Percentiles rank a stretch among this genome's conserved stretches.
phyloP scores from a whole-genome alignment of 192 early-diverging fungal genomes.

The Oehlia diaphana region DNA sequence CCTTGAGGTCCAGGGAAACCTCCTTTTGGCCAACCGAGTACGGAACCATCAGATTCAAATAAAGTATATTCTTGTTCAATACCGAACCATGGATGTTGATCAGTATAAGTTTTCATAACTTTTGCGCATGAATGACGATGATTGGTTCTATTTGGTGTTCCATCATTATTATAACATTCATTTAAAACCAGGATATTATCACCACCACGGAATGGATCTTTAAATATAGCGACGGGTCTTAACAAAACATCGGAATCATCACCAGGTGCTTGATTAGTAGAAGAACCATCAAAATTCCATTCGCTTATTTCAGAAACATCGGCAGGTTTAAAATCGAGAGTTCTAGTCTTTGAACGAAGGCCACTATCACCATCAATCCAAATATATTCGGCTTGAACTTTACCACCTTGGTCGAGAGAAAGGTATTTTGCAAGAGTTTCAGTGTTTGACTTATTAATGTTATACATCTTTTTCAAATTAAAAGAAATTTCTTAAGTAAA shows the following conservation, averaged over 20 bases:
- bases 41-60: constrained; percentile 45
- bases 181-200: constrained; percentile 55
- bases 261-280: constrained; percentile 54
- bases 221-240: constrained; percentile 47
- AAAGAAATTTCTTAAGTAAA: no score
- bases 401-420: constrained; percentile 48
- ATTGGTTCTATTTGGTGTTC: constrained; percentile 56
- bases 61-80: constrained; percentile 61
- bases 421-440: constrained; percentile 49
- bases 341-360: constrained; percentile 51
- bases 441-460: constrained; percentile 1
- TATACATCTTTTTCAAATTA: not conserved
- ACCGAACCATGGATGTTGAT: constrained; percentile 53
- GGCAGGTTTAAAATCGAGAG: constrained; percentile 38
- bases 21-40: constrained; percentile 57
- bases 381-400: constrained; percentile 54
- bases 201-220: constrained; percentile 55
- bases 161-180: constrained; percentile 56
- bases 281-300: constrained; percentile 61
- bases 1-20: constrained; percentile 59
- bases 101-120: constrained; percentile 42
- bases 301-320: constrained; percentile 43
- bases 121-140: constrained; percentile 42
- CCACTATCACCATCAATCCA: constrained; percentile 54
- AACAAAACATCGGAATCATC: constrained; percentile 57